phyloP scores from a whole-genome alignment of 371 early-diverging fungal species.

The Apophysomyces elegans region DNA sequence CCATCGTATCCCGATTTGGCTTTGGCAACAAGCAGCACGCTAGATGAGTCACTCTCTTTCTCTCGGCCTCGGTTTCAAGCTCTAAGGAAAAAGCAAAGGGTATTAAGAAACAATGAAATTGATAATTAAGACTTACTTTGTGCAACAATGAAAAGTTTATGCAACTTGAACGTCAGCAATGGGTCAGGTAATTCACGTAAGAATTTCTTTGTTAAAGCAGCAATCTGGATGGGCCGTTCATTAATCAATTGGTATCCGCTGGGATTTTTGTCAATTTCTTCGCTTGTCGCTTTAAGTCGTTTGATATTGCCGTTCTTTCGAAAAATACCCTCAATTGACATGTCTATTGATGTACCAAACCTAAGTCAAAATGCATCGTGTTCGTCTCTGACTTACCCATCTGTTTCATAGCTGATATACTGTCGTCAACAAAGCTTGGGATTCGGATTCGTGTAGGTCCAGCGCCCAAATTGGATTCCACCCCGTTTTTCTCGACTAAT shows the following conservation, averaged over 20 bases:
- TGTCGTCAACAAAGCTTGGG: slow-evolving; percentile 85
- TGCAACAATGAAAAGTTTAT: slow-evolving; percentile 81
- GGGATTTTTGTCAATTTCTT: slow-evolving; percentile 81
- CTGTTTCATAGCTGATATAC: slow-evolving; percentile 73
- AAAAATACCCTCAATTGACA: slow-evolving; percentile 94
- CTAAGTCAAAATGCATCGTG: background rate
- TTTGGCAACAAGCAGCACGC: slow-evolving; percentile 88
- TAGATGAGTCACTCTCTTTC: slow-evolving; percentile 76
- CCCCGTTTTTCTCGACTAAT: slow-evolving; percentile 83
- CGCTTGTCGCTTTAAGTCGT: slow-evolving; percentile 79
- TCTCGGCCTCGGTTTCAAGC: slow-evolving; percentile 55
- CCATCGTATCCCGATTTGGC: slow-evolving; percentile 89
- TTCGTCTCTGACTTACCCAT: slow-evolving; percentile 68
- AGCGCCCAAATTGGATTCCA: slow-evolving; percentile 82
- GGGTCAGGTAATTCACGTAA: slow-evolving; percentile 95
- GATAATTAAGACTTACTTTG: slow-evolving; percentile 60
- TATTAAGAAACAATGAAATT: background rate
- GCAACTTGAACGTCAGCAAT: slow-evolving; percentile 84
- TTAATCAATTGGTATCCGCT: slow-evolving; percentile 61
- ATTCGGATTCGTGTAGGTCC: slow-evolving; percentile 79
- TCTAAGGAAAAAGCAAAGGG: slow-evolving; percentile 33
- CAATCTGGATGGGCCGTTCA: slow-evolving; percentile 88
- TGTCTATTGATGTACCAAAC: slow-evolving; percentile 37
- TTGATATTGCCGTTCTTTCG: slow-evolving; percentile 96
- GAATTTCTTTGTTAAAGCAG: slow-evolving; percentile 93